Percentiles rank a stretch among this genome's conserved stretches.
These are phyloP conservation scores for Calocybe cyanea DNA, from an alignment of 768 basidiomycete species.

Conservation along the genomic window DNA sequence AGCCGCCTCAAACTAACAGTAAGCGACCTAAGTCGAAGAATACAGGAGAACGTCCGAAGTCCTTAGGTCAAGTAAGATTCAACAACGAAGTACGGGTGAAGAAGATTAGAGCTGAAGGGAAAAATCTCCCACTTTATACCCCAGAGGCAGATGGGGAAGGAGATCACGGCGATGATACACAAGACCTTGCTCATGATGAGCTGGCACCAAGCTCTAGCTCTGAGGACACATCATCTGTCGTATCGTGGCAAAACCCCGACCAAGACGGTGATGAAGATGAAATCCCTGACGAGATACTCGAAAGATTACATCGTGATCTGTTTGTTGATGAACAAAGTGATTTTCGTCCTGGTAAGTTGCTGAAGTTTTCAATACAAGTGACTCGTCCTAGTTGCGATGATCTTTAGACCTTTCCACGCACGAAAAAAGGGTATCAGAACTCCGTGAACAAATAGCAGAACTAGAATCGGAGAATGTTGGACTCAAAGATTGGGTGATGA, in stretches of 20 bases:
- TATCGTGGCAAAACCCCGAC: conserved; percentile 30
- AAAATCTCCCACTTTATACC: conserved; percentile 49
- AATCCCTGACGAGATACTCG: conserved; percentile 44
- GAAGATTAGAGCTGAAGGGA: conserved; percentile 72
- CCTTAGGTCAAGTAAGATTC: conserved; percentile 63
- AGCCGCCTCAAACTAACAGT: conserved; percentile 41
- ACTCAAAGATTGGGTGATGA: conserved; percentile 87
- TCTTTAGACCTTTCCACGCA: conserved; percentile 67
- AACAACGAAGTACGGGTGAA: conserved; percentile 78
- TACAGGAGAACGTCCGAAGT: conserved; percentile 15
- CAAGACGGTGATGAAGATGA: conserved; percentile 24
- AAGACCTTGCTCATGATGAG: conserved; percentile 5
- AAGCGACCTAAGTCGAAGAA: conserved; percentile 15
- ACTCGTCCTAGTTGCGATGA: conserved; percentile 2
- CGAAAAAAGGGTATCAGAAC: conserved; percentile 69
- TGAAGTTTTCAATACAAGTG: conserved; percentile 10
- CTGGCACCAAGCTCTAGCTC: conserved; percentile 22
- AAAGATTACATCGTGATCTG: conserved; percentile 71
- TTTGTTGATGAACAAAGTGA: conserved; percentile 73
- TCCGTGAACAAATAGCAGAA: conserved; percentile 74
- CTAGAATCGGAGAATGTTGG: conserved; percentile 87
- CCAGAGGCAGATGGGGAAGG: conserved; percentile 38
- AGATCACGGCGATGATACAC: conserved; percentile 29
- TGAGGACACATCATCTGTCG: conserved; percentile 27
- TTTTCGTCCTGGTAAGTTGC: conserved; percentile 22